A percentile compares a stretch with the other conserved stretches of the same genome.
phyloP scores from a whole-genome alignment of 1,284 basidiomycete genomes.

The Cryptococcus floricola region DNA sequence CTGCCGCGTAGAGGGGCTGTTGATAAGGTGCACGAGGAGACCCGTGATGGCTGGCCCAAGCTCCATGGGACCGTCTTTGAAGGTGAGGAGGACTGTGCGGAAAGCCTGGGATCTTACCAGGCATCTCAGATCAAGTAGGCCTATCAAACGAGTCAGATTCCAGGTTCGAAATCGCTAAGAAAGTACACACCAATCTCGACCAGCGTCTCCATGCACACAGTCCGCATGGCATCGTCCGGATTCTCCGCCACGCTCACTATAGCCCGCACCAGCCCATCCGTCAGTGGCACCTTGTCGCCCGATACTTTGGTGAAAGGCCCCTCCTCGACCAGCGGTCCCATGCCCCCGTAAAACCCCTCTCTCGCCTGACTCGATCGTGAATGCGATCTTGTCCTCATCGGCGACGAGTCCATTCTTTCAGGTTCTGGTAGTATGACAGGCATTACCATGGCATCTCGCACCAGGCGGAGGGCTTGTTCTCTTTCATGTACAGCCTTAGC shows the following conservation, averaged over 20 bases:
- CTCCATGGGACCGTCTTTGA: constrained; percentile 83
- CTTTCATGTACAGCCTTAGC: constrained; percentile 75
- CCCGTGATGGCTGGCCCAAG: constrained; percentile 78
- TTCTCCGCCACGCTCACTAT: constrained; percentile 91
- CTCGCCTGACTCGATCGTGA: neutral
- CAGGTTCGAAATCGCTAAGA: neutral
- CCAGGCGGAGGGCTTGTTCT: constrained; percentile 88
- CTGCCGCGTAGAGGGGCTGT: constrained; percentile 75
- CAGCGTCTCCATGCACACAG: constrained; percentile 81
- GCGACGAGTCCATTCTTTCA: constrained; percentile 7
- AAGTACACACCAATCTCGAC: constrained; percentile 71
- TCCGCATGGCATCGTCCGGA: constrained; percentile 80
- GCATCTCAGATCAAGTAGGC: constrained; percentile 78
- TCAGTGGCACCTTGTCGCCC: constrained; percentile 27
- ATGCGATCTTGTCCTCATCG: constrained; percentile 3
- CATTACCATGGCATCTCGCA: constrained; percentile 69
- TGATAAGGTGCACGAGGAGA: constrained; percentile 77
- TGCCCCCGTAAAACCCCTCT: neutral
- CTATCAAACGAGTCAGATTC: constrained; percentile 46
- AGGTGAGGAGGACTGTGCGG: constrained; percentile 76
- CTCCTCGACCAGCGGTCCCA: neutral
- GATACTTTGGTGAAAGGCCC: constrained; percentile 11
- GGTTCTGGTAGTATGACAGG: constrained; percentile 16
- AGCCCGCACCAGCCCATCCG: constrained; percentile 74
- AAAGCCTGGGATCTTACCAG: constrained; percentile 79